Base-by-base conservation (phyloP, 179 eudicot genomes). In the Camellia oleifera region DNA sequence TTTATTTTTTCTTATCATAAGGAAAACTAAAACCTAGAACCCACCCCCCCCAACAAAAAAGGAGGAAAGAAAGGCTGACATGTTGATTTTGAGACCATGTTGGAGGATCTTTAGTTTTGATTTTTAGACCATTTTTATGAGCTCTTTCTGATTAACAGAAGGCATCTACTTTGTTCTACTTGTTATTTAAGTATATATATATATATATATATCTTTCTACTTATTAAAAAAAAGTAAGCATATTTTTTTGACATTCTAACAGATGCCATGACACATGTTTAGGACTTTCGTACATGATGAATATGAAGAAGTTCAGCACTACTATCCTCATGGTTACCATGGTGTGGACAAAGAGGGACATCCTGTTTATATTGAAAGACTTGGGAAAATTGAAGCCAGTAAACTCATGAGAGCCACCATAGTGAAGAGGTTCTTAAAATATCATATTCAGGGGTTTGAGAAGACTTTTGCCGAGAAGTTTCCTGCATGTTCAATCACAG, bases 261-360 rank as follows among this genome's bases (percentile, higher is more conserved):
- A 69, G 69, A 63, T 69, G 76, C 65, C 32, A 26, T 26, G 60
- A 46, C 81, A 48, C 78, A 7, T 78, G 9, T 88, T 82, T 83
- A 96, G 99, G 98, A 96, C 72, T 96, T 20, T 91, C 75, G 82
- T 77, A 76, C 94, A 90, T 85, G 89, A 89, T 7, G 99, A 96
- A 84, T 83, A 74, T 54, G 97, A 91, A 81, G 91, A 89, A 78
- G 98, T 96, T 77, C 93, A 85, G 60, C 82, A 81, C 11, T 85
- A 90, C 82, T 96, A 96, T 87, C 99, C 99, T 77, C 99, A 96
- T 86, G 98, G 98, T 69, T 96, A 89, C 86, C 99, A 96, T 86
- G 99, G 99, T 63, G 92, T 94, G 79, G 99, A 96, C 86, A 94
- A 84, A 89, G 91, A 82, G 67, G 99, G 99, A 67, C 87, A 92